phyloP scores from a whole-genome alignment of 352 stramenopile species.

The Globisporangium paroecandrum region DNA sequence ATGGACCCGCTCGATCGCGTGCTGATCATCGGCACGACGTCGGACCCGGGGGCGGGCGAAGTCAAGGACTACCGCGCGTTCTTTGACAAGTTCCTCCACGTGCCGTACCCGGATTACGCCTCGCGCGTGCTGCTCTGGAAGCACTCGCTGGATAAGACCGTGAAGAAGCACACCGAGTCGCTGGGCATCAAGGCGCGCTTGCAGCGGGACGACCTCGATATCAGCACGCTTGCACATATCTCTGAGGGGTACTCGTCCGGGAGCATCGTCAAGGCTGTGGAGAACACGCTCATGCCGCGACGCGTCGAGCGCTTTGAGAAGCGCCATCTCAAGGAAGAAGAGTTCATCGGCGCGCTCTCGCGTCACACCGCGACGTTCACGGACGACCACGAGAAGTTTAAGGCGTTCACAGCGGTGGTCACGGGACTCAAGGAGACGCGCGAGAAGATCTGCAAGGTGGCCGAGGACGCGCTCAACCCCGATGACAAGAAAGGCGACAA shows the following conservation, averaged over 20 bases:
- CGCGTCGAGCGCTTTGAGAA: constrained; percentile 80
- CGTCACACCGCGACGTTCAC: constrained; percentile 58
- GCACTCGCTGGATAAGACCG: constrained; percentile 53
- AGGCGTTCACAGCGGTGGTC: constrained; percentile 69
- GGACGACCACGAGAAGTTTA: constrained; percentile 75
- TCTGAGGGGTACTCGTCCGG: constrained; percentile 90
- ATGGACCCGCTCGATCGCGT: constrained; percentile 88
- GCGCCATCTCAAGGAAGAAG: constrained; percentile 68
- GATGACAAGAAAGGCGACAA: constrained; percentile 73
- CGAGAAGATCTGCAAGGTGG: constrained; percentile 62
- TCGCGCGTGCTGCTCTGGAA: constrained; percentile 90
- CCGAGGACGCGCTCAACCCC: constrained; percentile 49
- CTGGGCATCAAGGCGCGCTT: constrained; percentile 25
- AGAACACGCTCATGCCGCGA: constrained; percentile 73
- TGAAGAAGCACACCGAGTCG: constrained; percentile 35
- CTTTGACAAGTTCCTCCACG: constrained; percentile 93
- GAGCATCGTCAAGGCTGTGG: constrained; percentile 73
- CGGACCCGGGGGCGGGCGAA: constrained; percentile 80
- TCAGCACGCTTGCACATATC: constrained; percentile 88
- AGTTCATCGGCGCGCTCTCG: constrained; percentile 83
- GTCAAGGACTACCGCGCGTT: constrained; percentile 83
- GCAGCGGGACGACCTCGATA: constrained; percentile 58
- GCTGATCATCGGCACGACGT: constrained; percentile 87
- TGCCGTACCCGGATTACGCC: constrained; percentile 91
- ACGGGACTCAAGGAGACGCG: constrained; percentile 72